Base-by-base conservation (phyloP, 306 rosid genomes). In the Abrus pulchellus region DNA sequence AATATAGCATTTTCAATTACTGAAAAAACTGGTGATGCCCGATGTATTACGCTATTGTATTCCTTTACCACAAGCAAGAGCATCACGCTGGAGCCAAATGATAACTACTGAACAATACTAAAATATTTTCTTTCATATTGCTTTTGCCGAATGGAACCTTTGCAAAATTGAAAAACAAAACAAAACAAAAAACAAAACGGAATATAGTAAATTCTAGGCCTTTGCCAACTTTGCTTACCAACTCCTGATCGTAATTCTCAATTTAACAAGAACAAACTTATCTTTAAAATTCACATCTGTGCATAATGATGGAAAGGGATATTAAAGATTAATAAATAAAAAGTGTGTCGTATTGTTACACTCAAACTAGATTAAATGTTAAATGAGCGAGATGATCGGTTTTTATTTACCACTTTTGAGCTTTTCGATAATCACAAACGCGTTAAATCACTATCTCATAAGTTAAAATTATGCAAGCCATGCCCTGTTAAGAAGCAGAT, bases 61-160 rank as follows among this genome's bases (percentile, higher is more conserved):
- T 78, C 75, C 36, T 20, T 71, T 83, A 57, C 84, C 45, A 74
- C 85, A 92, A 88, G 91, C 88, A 85, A 90, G 5, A 40, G 29
- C 34, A 11, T 68, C 81, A 59, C 34, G 49, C 32, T 74, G 20
- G 27, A 83, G 54, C 79, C 84, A 74, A 79, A 68, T 79, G 10
- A 67, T 43, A 11, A 47, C 62, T 20, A 32, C 10, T 29, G 5
- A 75, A 5, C 8, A 44, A 1, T n/a, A 28, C 28, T 5, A 50
- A 11, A 68, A 28, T 38, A 9, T 34, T 4, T 44, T 53, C 27
- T 67, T 34, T 43, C 48, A 50, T 0, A 4, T 82, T 74, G 65
- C 70, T 71, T 76, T 66, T 71, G 41, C 57, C 2, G 1, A 60
- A 61, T 33, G 48, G 30, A 74, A 69, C 53, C 11, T 49, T 28